Evolutionary conservation across 2,329 filamentous ascomycete genomes (phyloP).

Genomic region (Leptographium procerum): DNA sequence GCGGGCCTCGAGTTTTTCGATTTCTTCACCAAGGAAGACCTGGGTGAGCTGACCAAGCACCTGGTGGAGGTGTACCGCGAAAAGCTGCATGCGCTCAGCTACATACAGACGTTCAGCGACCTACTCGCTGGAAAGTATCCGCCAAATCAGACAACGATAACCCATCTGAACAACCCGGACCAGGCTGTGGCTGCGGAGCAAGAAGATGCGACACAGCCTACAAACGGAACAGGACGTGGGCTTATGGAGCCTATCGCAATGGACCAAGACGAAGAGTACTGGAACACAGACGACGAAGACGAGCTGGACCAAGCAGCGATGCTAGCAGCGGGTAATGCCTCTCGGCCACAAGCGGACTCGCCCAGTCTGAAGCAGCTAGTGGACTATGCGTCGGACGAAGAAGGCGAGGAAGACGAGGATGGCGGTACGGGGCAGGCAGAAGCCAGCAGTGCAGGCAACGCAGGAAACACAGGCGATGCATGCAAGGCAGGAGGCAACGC

Average conservation of each 20-base stretch:
- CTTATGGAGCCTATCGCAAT: conserved; percentile 28
- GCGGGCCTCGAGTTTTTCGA: conserved; percentile 92
- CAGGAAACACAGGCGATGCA: background rate
- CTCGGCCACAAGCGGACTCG: conserved; percentile 48
- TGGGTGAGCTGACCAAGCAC: conserved; percentile 73
- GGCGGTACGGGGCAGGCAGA: background rate
- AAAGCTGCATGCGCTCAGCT: conserved; percentile 62
- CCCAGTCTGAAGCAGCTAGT: conserved; percentile 63
- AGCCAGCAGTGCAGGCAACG: background rate
- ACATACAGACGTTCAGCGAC: conserved; percentile 73
- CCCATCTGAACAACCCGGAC: background rate
- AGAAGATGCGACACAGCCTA: background rate
- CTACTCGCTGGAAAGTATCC: conserved; percentile 36
- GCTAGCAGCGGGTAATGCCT: conserved; percentile 10
- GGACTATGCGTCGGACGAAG: conserved; percentile 87
- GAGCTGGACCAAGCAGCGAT: conserved; percentile 28
- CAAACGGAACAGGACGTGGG: conserved; percentile 3
- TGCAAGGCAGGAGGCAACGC: conserved; percentile 29
- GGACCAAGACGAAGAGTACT: conserved; percentile 84
- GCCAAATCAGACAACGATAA: background rate
- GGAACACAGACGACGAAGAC: conserved; percentile 78
- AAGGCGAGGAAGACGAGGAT: conserved; percentile 30
- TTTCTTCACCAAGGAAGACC: conserved; percentile 69
- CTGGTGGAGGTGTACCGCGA: conserved; percentile 77
- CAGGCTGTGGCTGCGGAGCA: background rate